Evolutionary conservation across 768 basidiomycete genomes (phyloP), one percentile per base, ranked within the genome.

Genomic region (Tephrocybe sp.): DNA sequence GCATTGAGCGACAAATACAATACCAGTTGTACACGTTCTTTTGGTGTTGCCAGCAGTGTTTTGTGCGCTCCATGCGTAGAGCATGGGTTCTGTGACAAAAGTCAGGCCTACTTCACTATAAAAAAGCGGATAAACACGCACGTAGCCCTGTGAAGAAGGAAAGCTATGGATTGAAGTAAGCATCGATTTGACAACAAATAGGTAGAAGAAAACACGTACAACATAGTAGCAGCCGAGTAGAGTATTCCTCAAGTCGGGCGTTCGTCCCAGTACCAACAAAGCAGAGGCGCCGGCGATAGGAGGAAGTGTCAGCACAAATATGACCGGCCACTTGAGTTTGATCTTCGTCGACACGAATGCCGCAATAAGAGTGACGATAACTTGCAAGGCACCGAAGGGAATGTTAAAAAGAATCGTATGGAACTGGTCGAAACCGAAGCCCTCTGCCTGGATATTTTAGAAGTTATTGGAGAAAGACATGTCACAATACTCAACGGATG

Each of bases 381-480:
- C 66, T 59, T 77, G 75, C 17, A 79, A 59, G 11, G 65, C 65
- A 20, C 67, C 63, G 59, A 77, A 80, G 3, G 76, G 77, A 50
- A 77, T 74, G 53, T 76, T 77, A 64, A 80, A 73, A n/a, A 79
- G 62, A 28, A 79, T 74, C 23, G 75, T 74, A 4, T 68, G 37
- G 46, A 72, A 70, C 46, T 68, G 58, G 46, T 72, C 59, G 57
- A 75, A 77, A 12, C 74, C 75, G 48, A 75, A 74, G 11, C 74
- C 72, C 54, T 65, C 62, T 65, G 51, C 14, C 20, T 21, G 36
- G 9, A 34, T 36, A 1, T 12, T 33, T 49, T 24, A 55, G 44
- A 33, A 2, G 37, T 28, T 15, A 21, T 10, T 11, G 41, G n/a
- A 20, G 41, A 10, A 43, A 15, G 1, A 24, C 15, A 20, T 17